Evolutionary conservation across 345 rosid genomes (phyloP).

Genomic region (Reutealis trisperma): DNA sequence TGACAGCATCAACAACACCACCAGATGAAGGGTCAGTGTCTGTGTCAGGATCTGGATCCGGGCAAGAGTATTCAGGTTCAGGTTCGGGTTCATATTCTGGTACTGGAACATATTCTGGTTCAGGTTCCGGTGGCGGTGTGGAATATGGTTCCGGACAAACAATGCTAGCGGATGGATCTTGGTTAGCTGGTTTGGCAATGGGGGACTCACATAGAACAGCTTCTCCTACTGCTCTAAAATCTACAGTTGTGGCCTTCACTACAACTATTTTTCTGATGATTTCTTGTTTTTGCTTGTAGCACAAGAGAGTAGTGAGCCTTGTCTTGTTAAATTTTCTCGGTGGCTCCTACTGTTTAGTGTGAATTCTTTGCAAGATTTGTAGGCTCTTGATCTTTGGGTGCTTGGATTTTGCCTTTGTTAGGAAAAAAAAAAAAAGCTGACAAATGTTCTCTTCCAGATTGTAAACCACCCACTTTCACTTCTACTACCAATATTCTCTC

Average conservation of each 20-base stretch:
- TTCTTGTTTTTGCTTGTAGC: conserved; percentile 14
- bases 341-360: conserved; percentile 20
- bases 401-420: conserved; percentile 23
- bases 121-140: conserved; percentile 27
- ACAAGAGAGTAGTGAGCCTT: not conserved
- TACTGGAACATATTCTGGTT: conserved; percentile 30
- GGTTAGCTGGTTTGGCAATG: conserved; percentile 93
- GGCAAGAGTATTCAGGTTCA: conserved; percentile 7
- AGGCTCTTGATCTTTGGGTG: conserved; percentile 17
- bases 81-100: conserved; percentile 27
- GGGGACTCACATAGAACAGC: conserved; percentile 54
- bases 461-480: conserved; percentile 29
- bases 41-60: conserved; percentile 16
- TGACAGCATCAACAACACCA: conserved; percentile 37
- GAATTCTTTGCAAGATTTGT: conserved; percentile 34
- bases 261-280: not conserved
- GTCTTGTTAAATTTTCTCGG: not conserved
- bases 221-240: conserved; percentile 25
- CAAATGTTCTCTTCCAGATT: conserved; percentile 38
- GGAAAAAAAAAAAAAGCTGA: conserved; percentile 26
- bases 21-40: conserved; percentile 18
- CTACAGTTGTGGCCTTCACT: conserved; percentile 17
- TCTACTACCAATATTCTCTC: conserved; percentile 17
- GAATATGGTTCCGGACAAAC: conserved; percentile 45
- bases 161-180: conserved; percentile 72